Evolutionary conservation across 345 rosid genomes (phyloP), one percentile per base, ranked within the genome.

Genomic region (Acer negundo): DNA sequence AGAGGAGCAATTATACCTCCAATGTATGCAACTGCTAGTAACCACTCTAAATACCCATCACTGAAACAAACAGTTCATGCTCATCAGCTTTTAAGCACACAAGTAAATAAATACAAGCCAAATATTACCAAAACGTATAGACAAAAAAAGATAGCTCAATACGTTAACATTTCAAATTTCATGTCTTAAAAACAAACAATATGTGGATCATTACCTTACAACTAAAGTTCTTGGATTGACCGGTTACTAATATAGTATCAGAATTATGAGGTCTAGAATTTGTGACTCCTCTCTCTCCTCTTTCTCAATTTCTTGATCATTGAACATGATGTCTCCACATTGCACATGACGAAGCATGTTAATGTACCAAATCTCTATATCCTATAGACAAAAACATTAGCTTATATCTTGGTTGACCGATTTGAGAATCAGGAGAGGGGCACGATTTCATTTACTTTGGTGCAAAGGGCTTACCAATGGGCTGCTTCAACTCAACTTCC

Each of bases 1-100:
- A 95, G 80, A 78, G 97, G 97, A 79, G 97, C 94, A 31, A 83
- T 82, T 62, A 95, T 80, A 75, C 97, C 94, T 69, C 97, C 95
- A 47, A 89, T 82, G 72, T 82, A 91, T 63, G 98, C 89, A 82
- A 95, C 86, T 17, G 95, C 97, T 44, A 93, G 83, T 78, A 93
- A 71, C 95, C 93, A 93, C 85, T 89, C 91, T 89, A 93, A 84
- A 72, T 93, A 90, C 77, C 74, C 79, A 73, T 92, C 97, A 82
- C 98, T 93, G 85, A 64, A 80, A 71, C 24, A 53, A 62, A 19
- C 11, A 22, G n/a, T 72, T 26, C 23, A 24, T 9, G 49, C 51
- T 72, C 38, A 13, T 73, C 9, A 62, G 56, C 67, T 0, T 15
- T n/a, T 67, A n/a, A 7, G 15, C 40, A 42, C n/a, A 16, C 70